Conservation (phyloP, 2,329 filamentous ascomycete genomes). For the Pyrenochaeta sp. region DNA sequence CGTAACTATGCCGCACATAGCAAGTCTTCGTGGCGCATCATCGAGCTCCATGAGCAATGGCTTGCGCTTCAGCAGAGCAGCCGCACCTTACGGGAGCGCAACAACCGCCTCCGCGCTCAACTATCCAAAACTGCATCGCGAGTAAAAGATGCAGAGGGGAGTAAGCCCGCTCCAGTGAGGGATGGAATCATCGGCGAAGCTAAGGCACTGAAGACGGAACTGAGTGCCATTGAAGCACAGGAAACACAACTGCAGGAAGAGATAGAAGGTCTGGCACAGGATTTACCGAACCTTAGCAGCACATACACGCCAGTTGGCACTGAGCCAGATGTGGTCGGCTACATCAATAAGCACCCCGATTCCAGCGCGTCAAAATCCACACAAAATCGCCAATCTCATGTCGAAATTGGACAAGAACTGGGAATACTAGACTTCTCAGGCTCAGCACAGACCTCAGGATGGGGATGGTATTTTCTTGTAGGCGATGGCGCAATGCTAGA, state of each 20-base stretch:
- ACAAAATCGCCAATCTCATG: conserved; percentile 75
- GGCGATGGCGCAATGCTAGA: conserved; percentile 93
- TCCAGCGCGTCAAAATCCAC: conserved; percentile 44
- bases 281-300: conserved; percentile 88
- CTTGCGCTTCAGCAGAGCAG: conserved; percentile 65
- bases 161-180: conserved; percentile 50
- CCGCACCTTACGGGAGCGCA: conserved; percentile 69
- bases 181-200: conserved; percentile 70
- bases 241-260: conserved; percentile 69
- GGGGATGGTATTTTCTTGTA: conserved; percentile 98
- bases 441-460: conserved; percentile 83
- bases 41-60: conserved; percentile 58
- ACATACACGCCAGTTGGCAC: conserved; percentile 75
- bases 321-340: conserved; percentile 71
- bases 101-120: conserved; percentile 69
- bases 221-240: conserved; percentile 67
- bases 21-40: conserved; percentile 62
- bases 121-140: conserved; percentile 53
- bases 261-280: conserved; percentile 77
- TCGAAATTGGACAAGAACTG: conserved; percentile 86
- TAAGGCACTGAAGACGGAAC: conserved; percentile 68
- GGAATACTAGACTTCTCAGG: conserved; percentile 88
- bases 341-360: conserved; percentile 77
- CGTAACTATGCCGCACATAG: conserved; percentile 77
- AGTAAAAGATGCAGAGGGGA: conserved; percentile 34